Evolutionary conservation across 2,329 filamentous ascomycete genomes (phyloP), one percentile per base, ranked within the genome.

Genomic region (Metarhizium guizhouense): DNA sequence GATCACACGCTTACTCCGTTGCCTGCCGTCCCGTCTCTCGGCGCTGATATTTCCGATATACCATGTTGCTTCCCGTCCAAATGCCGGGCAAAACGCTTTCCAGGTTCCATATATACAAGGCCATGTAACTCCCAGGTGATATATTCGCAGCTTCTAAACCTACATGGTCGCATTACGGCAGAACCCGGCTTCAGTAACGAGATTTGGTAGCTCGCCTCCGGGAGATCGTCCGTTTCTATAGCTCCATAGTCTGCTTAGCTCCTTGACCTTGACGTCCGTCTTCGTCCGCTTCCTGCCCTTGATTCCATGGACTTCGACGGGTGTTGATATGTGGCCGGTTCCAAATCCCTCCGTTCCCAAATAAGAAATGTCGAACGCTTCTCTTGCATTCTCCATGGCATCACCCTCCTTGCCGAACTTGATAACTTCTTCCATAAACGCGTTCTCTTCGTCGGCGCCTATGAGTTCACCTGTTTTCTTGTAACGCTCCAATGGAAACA

Each of bases 141-240:
- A 32, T 16, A 14, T 6, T 20, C 25, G 2, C 25, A 30, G 20
- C 45, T 4, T 42, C 43, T 13, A 25, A 6, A n/a, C 59, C 61
- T 69, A 74, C 57, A 74, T 61, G 3, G 72, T 75, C 32, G 70
- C 71, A 51, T 67, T 72, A 54, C 73, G 69, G 6, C 71, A 62
- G 42, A 74, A 60, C 2, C 73, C 69, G 47, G 67, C 66, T 59
- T 74, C 71, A 32, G 58, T 63, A 3, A 61, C 54, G 45, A 77
- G 53, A 57, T 70, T 58, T 0, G 70, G 69, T 14, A 73, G 71
- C 32, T 63, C 61, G 45, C 78, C 75, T 5, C 71, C 63, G 1
- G 83, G 82, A 45, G 74, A 79, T 56, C 66, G 70, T 2, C 83
- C 83, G 62, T 86, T 85, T 52, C 82, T 72, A 63, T 86, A 86